Conservation (phyloP, 192 early-diverging fungal species). For the Coemansia sp. region DNA sequence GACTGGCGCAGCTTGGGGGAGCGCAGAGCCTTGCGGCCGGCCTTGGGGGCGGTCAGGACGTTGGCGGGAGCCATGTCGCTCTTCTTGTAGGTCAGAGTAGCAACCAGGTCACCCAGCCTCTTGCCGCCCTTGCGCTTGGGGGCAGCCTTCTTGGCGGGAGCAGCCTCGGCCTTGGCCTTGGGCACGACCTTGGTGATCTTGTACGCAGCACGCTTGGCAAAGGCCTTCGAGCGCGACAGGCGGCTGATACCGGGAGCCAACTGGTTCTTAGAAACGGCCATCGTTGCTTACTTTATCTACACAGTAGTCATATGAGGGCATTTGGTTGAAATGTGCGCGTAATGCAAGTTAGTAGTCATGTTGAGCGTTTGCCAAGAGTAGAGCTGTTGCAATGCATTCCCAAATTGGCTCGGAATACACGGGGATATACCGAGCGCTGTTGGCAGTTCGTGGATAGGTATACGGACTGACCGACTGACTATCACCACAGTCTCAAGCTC, state of each 20-base stretch:
- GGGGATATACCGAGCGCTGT: not conserved
- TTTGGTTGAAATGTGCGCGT: not conserved
- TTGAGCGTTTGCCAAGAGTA: not conserved
- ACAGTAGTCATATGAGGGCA: not conserved
- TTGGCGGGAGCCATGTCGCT: slow-evolving; percentile 80
- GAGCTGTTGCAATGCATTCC: not conserved
- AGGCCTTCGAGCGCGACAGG: slow-evolving; percentile 79
- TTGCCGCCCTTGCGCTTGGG: slow-evolving; percentile 46
- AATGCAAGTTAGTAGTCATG: slow-evolving; percentile 4
- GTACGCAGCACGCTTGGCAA: slow-evolving; percentile 87
- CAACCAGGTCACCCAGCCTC: slow-evolving; percentile 82
- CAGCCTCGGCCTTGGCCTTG: slow-evolving; percentile 42
- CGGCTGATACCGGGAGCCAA: slow-evolving; percentile 85
- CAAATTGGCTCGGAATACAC: not conserved
- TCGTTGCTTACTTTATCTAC: slow-evolving; percentile 55
- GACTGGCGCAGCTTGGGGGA: slow-evolving; percentile 77
- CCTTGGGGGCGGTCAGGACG: slow-evolving; percentile 79
- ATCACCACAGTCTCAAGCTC: not conserved
- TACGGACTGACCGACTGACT: not conserved
- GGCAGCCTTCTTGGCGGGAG: slow-evolving; percentile 20
- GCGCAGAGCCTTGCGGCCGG: slow-evolving; percentile 75
- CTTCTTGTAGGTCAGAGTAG: slow-evolving; percentile 68
- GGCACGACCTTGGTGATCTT: slow-evolving; percentile 78
- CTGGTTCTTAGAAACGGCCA: slow-evolving; percentile 78
- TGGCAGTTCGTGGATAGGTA: not conserved